Evolutionary conservation across 352 stramenopile species (phyloP).

Genomic region (Pythium pyrilobum): DNA sequence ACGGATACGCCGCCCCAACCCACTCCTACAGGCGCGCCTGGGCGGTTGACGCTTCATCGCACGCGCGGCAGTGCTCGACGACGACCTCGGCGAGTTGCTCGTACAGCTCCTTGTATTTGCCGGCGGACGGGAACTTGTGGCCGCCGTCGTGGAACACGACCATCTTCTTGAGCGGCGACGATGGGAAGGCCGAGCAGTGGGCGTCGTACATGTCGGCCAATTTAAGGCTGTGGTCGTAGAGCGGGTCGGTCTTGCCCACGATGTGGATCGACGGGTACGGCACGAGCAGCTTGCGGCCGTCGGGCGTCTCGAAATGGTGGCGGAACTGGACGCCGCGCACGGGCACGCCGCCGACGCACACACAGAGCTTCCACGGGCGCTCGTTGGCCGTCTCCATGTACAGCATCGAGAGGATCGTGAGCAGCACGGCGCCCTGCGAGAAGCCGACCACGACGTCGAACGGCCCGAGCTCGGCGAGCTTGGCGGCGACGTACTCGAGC

Average conservation of each 20-base stretch:
- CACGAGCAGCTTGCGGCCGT: conserved; percentile 11
- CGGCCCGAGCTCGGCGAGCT: conserved; percentile 31
- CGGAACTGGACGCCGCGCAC: conserved; percentile 29
- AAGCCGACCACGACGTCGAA: conserved; percentile 55
- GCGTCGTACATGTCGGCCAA: conserved; percentile 31
- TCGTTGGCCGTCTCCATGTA: conserved; percentile 25
- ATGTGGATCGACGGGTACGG: conserved; percentile 42
- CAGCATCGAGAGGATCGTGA: conserved; percentile 34
- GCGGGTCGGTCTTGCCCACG: conserved; percentile 30
- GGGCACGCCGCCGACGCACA: conserved; percentile 40
- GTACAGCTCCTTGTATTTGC: conserved; percentile 23
- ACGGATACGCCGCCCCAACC: too few relatives aligned
- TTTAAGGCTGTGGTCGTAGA: conserved; percentile 22
- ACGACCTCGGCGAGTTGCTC: conserved; percentile 20
- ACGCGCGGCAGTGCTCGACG: conserved; percentile 21
- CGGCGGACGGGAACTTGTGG: conserved; percentile 27
- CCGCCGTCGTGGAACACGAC: conserved; percentile 32
- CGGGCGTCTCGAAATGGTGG: conserved; percentile 28
- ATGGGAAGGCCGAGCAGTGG: conserved; percentile 8
- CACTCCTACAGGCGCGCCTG: too few relatives aligned
- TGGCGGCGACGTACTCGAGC: conserved; percentile 33
- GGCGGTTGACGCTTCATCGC: too few relatives aligned
- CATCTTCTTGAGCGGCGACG: conserved; percentile 23
- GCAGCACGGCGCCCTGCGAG: conserved; percentile 47
- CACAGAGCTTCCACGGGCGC: conserved; percentile 33